phyloP scores from a whole-genome alignment of 1,284 basidiomycete species.

The Cutaneotrichosporon daszewskae region DNA sequence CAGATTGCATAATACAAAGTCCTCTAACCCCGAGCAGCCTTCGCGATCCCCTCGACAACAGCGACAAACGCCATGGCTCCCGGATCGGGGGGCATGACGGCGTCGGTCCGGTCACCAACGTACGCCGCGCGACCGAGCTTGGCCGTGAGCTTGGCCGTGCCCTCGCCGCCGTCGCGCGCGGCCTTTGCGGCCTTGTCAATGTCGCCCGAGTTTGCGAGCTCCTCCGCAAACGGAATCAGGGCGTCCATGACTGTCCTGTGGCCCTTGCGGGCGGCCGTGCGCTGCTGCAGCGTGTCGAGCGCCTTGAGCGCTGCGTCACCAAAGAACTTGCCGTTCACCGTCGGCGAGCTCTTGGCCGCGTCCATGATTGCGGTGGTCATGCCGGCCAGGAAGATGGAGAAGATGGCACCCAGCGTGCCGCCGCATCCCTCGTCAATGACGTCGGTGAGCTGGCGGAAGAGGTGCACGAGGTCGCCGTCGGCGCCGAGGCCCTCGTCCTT shows the following conservation, averaged over 20 bases:
- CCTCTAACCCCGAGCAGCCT: constrained; percentile 10
- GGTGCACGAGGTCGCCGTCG: constrained; percentile 36
- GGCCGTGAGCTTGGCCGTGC: constrained; percentile 43
- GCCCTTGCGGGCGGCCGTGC: constrained; percentile 48
- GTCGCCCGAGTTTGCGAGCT: constrained; percentile 34
- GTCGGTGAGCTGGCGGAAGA: constrained; percentile 42
- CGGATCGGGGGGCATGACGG: constrained; percentile 43
- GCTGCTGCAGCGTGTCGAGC: constrained; percentile 43
- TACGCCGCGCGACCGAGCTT: constrained; percentile 50
- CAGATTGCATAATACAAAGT: too few species aligned
- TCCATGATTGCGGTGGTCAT: constrained; percentile 34
- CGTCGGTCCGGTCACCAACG: constrained; percentile 41
- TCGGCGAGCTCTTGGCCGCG: constrained; percentile 12
- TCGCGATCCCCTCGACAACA: constrained; percentile 35
- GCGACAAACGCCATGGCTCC: constrained; percentile 45
- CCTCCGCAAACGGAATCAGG: constrained; percentile 48
- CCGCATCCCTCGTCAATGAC: constrained; percentile 44
- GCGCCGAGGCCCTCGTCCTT: constrained; percentile 28
- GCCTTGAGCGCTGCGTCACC: constrained; percentile 22
- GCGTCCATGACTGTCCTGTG: constrained; percentile 51
- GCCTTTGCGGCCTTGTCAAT: constrained; percentile 40
- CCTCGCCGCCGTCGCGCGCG: constrained; percentile 43
- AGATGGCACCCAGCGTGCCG: constrained; percentile 44
- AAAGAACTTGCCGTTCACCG: constrained; percentile 1
- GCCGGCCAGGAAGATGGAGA: constrained; percentile 45